Conservation (phyloP, 257 asterid genomes). For the Primulina tabacum region DNA sequence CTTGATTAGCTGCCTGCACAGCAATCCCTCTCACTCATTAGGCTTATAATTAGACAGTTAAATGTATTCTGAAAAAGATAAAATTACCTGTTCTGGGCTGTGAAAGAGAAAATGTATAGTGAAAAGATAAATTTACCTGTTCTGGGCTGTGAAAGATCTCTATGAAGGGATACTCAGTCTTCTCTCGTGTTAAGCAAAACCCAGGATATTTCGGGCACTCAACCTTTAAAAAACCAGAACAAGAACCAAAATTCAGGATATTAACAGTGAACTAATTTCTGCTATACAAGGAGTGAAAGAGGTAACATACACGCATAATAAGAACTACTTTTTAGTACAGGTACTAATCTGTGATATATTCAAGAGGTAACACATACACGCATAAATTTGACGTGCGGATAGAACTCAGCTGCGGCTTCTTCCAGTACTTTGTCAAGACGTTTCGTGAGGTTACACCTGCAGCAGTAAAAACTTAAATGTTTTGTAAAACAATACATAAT, state of each 20-base stretch:
- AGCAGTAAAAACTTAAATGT: constrained; percentile 14
- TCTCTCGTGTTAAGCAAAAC: constrained; percentile 86
- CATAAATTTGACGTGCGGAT: constrained; percentile 84
- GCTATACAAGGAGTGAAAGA: background rate
- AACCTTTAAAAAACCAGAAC: constrained; percentile 16
- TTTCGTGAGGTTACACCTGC: constrained; percentile 82
- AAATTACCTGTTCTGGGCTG: constrained; percentile 77
- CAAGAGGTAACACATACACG: constrained; percentile 53
- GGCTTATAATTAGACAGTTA: background rate
- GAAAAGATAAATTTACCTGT: constrained; percentile 46
- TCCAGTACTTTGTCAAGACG: constrained; percentile 83
- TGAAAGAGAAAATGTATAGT: constrained; percentile 44
- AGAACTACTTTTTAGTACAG: background rate
- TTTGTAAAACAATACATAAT: constrained; percentile 5
- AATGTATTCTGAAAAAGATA: background rate
- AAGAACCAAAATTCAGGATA: constrained; percentile 15
- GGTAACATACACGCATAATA: background rate
- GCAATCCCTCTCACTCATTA: constrained; percentile 11
- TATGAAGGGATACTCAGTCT: constrained; percentile 82
- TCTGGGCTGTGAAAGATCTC: constrained; percentile 88
- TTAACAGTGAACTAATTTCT: background rate
- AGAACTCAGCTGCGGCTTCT: constrained; percentile 87
- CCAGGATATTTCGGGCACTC: constrained; percentile 94
- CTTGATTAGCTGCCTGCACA: constrained; percentile 63
- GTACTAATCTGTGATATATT: background rate